A percentile compares a stretch with the other conserved stretches of the same genome.
These are phyloP conservation scores for Borovskyia barvae DNA, from an alignment of 208 protist species.

Conservation along the genomic window DNA sequence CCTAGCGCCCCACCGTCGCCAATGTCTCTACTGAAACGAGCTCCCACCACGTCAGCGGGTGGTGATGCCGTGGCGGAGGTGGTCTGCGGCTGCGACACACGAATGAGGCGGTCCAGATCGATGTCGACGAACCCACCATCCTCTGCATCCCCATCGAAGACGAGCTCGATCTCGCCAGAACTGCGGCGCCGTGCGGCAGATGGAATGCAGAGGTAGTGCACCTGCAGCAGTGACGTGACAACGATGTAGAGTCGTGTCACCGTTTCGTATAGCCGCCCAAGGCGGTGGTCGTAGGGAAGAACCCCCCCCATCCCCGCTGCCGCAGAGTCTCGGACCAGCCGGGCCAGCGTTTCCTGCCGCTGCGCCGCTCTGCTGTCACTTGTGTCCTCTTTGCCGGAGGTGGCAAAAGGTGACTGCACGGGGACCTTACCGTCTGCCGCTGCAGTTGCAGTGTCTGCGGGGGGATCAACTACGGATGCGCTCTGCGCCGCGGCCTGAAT, in stretches of 20 bases:
- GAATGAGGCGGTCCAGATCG: slow-evolving; percentile 53
- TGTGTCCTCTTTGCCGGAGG: too few species aligned
- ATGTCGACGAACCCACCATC: slow-evolving; percentile 65
- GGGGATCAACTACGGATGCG: not conserved
- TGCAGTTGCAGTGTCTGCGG: not conserved
- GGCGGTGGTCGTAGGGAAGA: slow-evolving; percentile 64
- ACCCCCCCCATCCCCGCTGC: slow-evolving; percentile 11
- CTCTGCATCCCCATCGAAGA: slow-evolving; percentile 51
- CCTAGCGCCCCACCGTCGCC: not conserved
- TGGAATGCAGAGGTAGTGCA: slow-evolving; percentile 80
- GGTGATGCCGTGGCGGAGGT: not conserved
- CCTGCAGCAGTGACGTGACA: slow-evolving; percentile 61
- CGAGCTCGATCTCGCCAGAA: slow-evolving; percentile 46
- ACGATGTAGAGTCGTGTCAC: slow-evolving; percentile 59
- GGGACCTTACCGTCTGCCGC: too few species aligned
- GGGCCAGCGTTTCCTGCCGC: slow-evolving; percentile 28
- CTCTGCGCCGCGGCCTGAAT: slow-evolving; percentile 25
- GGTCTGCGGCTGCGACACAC: slow-evolving; percentile 24
- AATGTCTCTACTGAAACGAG: not conserved
- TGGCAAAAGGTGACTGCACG: too few species aligned
- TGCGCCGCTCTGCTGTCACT: not conserved
- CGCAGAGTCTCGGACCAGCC: slow-evolving; percentile 30
- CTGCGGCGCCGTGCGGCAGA: slow-evolving; percentile 25
- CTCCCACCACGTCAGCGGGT: too few species aligned
- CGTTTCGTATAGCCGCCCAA: slow-evolving; percentile 68